Percentiles rank a stretch among this genome's conserved stretches.
Evolutionary conservation across 2,329 filamentous ascomycete species (phyloP).

Genomic region (Graphilbum fragrans): DNA sequence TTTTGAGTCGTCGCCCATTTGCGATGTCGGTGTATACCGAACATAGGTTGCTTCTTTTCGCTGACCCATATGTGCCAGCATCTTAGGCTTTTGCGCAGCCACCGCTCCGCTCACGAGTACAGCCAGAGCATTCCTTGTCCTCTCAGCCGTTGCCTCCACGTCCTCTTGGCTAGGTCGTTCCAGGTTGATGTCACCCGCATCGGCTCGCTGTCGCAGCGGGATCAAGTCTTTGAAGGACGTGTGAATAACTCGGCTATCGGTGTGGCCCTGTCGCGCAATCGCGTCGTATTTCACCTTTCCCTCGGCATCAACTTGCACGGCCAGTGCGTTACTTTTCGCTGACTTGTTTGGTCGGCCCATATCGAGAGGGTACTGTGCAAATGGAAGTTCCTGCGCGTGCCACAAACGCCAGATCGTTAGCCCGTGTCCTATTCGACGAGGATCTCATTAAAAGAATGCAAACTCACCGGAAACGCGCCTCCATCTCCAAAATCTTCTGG

Average conservation of each 20-base stretch:
- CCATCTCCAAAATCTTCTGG: conserved; percentile 93
- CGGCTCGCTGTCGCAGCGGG: conserved; percentile 80
- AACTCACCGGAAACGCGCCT: conserved; percentile 74
- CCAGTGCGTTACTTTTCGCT: conserved; percentile 69
- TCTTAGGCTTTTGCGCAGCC: conserved; percentile 91
- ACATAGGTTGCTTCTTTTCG: conserved; percentile 86
- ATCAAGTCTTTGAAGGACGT: conserved; percentile 96
- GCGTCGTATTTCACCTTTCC: conserved; percentile 96
- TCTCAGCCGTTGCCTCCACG: conserved; percentile 72
- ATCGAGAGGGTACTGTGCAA: conserved; percentile 90
- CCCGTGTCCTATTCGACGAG: no score
- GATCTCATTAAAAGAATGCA: background rate
- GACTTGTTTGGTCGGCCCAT: conserved; percentile 69
- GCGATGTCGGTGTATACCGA: conserved; percentile 86
- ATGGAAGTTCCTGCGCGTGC: conserved; percentile 27
- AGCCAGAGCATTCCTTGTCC: conserved; percentile 77
- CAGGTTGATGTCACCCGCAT: conserved; percentile 83
- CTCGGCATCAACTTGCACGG: conserved; percentile 81
- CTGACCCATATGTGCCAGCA: conserved; percentile 55
- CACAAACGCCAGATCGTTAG: background rate
- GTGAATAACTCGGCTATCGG: conserved; percentile 74
- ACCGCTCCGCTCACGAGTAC: conserved; percentile 74
- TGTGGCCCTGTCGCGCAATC: conserved; percentile 81
- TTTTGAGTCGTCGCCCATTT: conserved; percentile 80
- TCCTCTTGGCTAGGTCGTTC: conserved; percentile 76